Evolutionary conservation across 2,329 filamentous ascomycete genomes (phyloP), one percentile per base, ranked within the genome.

Genomic region (Claviceps cyperi): DNA sequence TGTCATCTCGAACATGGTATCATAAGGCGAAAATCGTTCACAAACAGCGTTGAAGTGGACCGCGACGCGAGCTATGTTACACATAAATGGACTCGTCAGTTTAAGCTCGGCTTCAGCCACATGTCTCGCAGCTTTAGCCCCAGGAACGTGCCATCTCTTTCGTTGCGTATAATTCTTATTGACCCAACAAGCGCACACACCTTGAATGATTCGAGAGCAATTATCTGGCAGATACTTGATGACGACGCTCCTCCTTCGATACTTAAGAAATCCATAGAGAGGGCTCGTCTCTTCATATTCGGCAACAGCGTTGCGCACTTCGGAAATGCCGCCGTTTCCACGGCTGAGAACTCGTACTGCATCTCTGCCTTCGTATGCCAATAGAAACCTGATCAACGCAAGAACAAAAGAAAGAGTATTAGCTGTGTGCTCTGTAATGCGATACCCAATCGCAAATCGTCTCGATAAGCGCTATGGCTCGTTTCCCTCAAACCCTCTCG

Each of bases 141-240:
- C 9, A 6, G 15, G 17, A 22, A 2, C 14, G 17, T 24, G 35
- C 38, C 15, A n/a, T 24, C 15, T 28, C 17, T 15, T n/a, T 32
- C 6, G 13, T 43, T 28, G 17, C 19, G 9, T 15, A 21, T 43
- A 2, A 11, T 35, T 9, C 32, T 45, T 19, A 19, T 21, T 49
- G 15, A 14, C 21, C 28, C 14, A 22, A 17, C 52, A 44, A 32
- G 28, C 49, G 28, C 46, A 51, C 79, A 58, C 68, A 95, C 92
- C 92, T 85, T 95, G 86, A 49, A 98, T 74, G 50, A 98, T 73
- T 59, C 92, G 80, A 55, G 92, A 97, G 56, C 90, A 91, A 52
- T 83, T 86, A 53, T 94, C 87, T 1, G 91, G 92, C 54, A 95
- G 77, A 65, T 92, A 95, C 70, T 92, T 96, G 65, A 98, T 78